A percentile compares a stretch with the other conserved stretches of the same genome.
Evolutionary conservation across 1,284 basidiomycete genomes (phyloP).

Genomic region (Trichosporon sp.): DNA sequence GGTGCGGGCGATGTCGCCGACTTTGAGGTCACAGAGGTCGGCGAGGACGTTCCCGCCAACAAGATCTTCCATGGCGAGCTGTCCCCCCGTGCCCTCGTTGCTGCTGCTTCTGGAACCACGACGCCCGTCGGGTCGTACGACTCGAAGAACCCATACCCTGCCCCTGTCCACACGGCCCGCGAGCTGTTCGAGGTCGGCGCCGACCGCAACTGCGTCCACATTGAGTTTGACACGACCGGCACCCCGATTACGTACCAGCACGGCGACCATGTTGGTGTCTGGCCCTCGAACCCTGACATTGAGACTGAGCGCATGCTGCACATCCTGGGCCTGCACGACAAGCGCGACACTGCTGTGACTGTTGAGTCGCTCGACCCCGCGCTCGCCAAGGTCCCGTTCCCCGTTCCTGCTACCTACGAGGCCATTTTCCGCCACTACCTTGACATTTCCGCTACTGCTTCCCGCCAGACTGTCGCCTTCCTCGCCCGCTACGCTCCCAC

Average conservation of each 20-base stretch:
- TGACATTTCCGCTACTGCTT: conserved; percentile 86
- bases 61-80: conserved; percentile 92
- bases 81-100: conserved; percentile 72
- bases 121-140: conserved; percentile 60
- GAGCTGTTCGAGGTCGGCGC: conserved; percentile 69
- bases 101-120: conserved; percentile 29
- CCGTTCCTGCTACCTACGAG: conserved; percentile 88
- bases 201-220: conserved; percentile 88
- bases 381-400: conserved; percentile 97
- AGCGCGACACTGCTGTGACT: conserved; percentile 73
- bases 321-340: conserved; percentile 69
- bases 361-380: conserved; percentile 96
- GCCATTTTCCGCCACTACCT: conserved; percentile 95
- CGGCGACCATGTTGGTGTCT: conserved; percentile 94
- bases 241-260: conserved; percentile 96
- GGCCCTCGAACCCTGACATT: conserved; percentile 88
- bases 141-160: conserved; percentile 92
- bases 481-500: conserved; percentile 84
- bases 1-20: conserved; percentile 92
- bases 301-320: conserved; percentile 86
- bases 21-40: conserved; percentile 79
- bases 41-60: conserved; percentile 59
- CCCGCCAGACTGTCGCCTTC: conserved; percentile 83
- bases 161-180: conserved; percentile 67
- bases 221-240: conserved; percentile 89